These are phyloP conservation scores for Lipomyces kockii DNA, from an alignment of 805 yeast species.

Conservation along the genomic window DNA sequence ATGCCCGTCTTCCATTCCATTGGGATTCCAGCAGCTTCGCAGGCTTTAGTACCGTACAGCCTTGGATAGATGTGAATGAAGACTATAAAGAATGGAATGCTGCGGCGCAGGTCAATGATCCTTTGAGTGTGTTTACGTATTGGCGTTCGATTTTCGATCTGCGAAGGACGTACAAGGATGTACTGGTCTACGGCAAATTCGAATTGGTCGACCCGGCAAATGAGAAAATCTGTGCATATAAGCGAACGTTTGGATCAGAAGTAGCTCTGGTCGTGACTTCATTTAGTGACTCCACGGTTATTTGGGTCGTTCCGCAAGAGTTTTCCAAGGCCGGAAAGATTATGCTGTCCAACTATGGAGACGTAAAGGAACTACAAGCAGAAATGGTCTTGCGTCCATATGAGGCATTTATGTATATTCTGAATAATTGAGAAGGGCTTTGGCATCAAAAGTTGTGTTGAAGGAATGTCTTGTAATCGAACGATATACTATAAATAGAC, in stretches of 20 bases:
- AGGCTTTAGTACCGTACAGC: constrained; percentile 23
- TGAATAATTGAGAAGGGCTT: neutral
- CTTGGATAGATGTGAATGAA: constrained; percentile 61
- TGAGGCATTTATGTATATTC: constrained; percentile 21
- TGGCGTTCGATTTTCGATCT: constrained; percentile 51
- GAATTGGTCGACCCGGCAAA: constrained; percentile 49
- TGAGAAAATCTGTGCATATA: constrained; percentile 16
- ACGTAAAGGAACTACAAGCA: neutral
- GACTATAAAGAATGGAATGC: constrained; percentile 56
- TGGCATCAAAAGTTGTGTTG: neutral
- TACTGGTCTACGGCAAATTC: constrained; percentile 53
- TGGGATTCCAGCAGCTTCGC: constrained; percentile 52
- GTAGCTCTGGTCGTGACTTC: constrained; percentile 13
- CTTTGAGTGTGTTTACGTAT: constrained; percentile 52
- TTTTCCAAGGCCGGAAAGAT: constrained; percentile 6
- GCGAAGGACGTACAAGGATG: constrained; percentile 53
- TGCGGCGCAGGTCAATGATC: constrained; percentile 52
- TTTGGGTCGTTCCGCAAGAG: constrained; percentile 16
- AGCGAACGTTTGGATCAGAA: constrained; percentile 6
- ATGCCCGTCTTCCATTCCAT: constrained; percentile 60
- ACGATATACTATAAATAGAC: too few relatives aligned
- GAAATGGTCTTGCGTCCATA: constrained; percentile 13
- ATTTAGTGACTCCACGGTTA: neutral
- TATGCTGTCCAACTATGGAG: constrained; percentile 13
- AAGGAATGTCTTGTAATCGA: neutral